Evolutionary conservation across 352 stramenopile species (phyloP).

Genomic region (Lagenidium giganteum): DNA sequence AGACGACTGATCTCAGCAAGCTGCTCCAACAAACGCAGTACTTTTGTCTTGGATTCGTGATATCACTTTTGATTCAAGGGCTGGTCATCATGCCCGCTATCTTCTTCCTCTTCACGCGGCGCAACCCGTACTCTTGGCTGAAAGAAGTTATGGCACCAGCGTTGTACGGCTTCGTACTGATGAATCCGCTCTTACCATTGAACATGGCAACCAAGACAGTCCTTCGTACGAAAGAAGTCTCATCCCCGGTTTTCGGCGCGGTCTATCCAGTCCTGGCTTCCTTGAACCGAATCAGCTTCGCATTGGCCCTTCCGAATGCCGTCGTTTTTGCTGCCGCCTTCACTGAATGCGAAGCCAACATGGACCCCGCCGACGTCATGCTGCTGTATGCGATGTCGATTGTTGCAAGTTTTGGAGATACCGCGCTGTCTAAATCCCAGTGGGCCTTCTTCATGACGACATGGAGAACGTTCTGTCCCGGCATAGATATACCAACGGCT

Average conservation of each 20-base stretch:
- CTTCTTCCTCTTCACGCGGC: constrained; percentile 42
- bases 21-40: constrained; percentile 33
- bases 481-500: constrained; percentile 32
- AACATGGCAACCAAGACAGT: constrained; percentile 53
- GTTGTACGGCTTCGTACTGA: constrained; percentile 40
- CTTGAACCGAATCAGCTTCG: constrained; percentile 44
- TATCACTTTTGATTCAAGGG: constrained; percentile 28
- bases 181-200: constrained; percentile 40
- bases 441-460: constrained; percentile 57
- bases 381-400: constrained; percentile 42
- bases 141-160: constrained; percentile 32
- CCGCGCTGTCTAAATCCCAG: constrained; percentile 25
- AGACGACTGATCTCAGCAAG: constrained; percentile 21
- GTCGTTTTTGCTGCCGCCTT: constrained; percentile 48
- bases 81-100: constrained; percentile 36
- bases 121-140: constrained; percentile 56
- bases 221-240: constrained; percentile 40
- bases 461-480: constrained; percentile 43
- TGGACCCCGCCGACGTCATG: constrained; percentile 23
- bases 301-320: constrained; percentile 32
- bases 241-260: constrained; percentile 41
- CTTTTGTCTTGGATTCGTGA: constrained; percentile 27
- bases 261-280: constrained; percentile 54
- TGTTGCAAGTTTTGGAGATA: constrained; percentile 43
- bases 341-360: constrained; percentile 33